Evolutionary conservation across 2,329 filamentous ascomycete genomes (phyloP).

Genomic region (Ascochyta lentis): DNA sequence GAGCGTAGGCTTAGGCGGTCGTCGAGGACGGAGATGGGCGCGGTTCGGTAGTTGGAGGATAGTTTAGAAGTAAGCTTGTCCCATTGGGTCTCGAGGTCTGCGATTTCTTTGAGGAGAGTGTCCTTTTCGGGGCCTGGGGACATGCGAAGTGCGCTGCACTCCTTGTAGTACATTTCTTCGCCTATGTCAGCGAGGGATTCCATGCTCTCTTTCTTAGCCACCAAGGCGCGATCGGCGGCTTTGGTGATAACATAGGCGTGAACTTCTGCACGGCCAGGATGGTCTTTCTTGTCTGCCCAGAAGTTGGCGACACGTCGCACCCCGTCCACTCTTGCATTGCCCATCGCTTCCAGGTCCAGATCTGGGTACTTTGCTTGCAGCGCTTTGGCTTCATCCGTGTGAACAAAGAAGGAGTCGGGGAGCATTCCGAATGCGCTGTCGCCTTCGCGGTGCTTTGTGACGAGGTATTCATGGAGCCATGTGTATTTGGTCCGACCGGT

Average conservation of each 20-base stretch:
- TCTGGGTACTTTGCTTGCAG: constrained; percentile 24
- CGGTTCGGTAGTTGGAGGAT: constrained; percentile 7
- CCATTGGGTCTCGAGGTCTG: constrained; percentile 42
- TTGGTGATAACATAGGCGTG: constrained; percentile 2
- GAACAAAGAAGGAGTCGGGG: constrained; percentile 13
- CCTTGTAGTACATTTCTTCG: constrained; percentile 37
- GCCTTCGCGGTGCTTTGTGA: constrained; percentile 27
- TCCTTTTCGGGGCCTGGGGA: constrained; percentile 31
- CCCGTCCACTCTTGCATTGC: background rate
- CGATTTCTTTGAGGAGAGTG: constrained; percentile 41
- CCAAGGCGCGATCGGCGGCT: background rate
- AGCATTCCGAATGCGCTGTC: constrained; percentile 30
- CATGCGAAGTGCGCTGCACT: constrained; percentile 34
- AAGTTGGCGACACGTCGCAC: background rate
- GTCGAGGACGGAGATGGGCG: constrained; percentile 27
- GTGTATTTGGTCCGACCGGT: constrained; percentile 21
- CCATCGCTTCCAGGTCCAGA: constrained; percentile 8
- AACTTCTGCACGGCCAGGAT: constrained; percentile 16
- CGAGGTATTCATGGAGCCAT: constrained; percentile 31
- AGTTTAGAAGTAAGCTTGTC: constrained; percentile 3
- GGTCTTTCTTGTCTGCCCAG: constrained; percentile 1
- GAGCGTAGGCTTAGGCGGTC: constrained; percentile 37
- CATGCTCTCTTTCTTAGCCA: constrained; percentile 10
- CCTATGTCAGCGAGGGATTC: constrained; percentile 33
- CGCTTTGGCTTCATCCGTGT: constrained; percentile 5